These are phyloP conservation scores for Termitomyces sp. DNA, from an alignment of 768 basidiomycete genomes.

Conservation along the genomic window DNA sequence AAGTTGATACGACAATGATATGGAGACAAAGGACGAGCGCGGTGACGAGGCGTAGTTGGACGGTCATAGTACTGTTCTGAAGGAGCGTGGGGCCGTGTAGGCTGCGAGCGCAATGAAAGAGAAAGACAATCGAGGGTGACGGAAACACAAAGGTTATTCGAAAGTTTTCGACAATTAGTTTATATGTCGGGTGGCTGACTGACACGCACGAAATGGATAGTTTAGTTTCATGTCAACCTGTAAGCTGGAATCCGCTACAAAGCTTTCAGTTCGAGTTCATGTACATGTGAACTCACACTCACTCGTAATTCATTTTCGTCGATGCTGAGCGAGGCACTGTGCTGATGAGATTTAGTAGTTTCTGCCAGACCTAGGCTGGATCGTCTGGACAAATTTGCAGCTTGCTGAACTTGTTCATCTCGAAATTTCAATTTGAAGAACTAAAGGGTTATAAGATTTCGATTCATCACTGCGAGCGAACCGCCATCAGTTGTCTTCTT, in stretches of 20 bases:
- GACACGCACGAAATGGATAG: not conserved
- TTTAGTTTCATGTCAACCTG: not conserved
- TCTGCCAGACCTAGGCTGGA: no score
- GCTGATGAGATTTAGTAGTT: not conserved
- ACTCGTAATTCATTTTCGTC: not conserved
- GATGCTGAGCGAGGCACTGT: no score
- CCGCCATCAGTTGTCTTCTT: no score
- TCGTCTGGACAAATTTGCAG: not conserved
- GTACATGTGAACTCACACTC: not conserved
- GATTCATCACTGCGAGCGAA: not conserved
- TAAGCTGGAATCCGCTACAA: not conserved
- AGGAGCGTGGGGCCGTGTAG: not conserved
- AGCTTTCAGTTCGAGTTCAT: not conserved
- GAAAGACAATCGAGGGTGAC: not conserved
- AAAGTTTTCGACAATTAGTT: not conserved
- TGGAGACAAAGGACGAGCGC: not conserved
- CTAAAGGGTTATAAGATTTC: not conserved
- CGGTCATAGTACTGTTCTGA: not conserved
- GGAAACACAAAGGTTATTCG: not conserved
- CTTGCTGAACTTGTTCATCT: not conserved
- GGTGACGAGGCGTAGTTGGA: not conserved
- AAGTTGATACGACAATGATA: not conserved
- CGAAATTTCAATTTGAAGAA: not conserved
- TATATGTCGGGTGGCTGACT: conserved; percentile 2
- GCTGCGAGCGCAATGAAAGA: not conserved